Evolutionary conservation across 441 rosid genomes (phyloP).

Genomic region (Euphorbia schlechtendalii): DNA sequence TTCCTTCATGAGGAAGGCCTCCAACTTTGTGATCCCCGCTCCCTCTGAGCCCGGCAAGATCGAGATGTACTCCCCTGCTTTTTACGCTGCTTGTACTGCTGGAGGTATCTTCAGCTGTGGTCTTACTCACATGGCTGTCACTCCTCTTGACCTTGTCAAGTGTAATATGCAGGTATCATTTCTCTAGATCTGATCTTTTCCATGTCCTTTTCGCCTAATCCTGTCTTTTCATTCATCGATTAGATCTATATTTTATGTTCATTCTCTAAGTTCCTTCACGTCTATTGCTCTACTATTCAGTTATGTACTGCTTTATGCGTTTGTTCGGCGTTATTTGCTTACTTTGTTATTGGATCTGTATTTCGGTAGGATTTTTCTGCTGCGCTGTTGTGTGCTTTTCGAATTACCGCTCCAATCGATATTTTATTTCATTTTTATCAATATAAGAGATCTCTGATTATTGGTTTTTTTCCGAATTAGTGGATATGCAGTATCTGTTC

Average conservation of each 20-base stretch:
- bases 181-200: slow-evolving; percentile 3
- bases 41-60: slow-evolving; percentile 75
- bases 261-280: neutral
- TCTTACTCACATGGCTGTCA: slow-evolving; percentile 88
- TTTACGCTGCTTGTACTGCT: slow-evolving; percentile 85
- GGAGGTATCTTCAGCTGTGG: slow-evolving; percentile 98
- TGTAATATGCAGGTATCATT: slow-evolving; percentile 88
- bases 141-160: slow-evolving; percentile 99
- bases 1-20: slow-evolving; percentile 23
- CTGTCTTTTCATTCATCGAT: neutral
- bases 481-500: neutral
- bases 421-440: neutral
- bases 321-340: neutral
- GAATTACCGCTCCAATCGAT: neutral
- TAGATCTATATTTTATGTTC: neutral
- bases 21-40: slow-evolving; percentile 46
- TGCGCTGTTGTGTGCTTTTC: neutral
- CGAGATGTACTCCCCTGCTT: slow-evolving; percentile 91
- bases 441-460: neutral
- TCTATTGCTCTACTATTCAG: neutral
- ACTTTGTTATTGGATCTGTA: neutral
- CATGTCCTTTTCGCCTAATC: neutral
- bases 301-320: neutral
- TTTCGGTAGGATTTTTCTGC: neutral
- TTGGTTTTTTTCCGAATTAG: neutral